Conservation (phyloP, 495 filamentous ascomycete species). For the Clavariopsis aquatica region DNA sequence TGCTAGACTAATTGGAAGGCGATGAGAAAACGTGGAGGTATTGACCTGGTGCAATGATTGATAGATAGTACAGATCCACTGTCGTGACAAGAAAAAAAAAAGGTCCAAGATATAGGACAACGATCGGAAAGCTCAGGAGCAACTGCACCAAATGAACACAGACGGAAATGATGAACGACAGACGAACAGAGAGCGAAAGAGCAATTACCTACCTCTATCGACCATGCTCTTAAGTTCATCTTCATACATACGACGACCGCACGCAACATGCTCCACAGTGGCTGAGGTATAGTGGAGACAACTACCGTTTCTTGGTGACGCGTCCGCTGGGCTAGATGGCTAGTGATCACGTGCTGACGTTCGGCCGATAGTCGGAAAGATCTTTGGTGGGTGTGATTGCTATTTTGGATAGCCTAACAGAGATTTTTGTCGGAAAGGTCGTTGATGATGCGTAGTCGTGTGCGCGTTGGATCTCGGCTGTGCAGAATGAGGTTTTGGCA, state of each 20-base stretch:
- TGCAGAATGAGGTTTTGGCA: background rate
- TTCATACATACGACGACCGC: background rate
- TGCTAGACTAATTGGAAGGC: background rate
- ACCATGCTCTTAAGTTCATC: background rate
- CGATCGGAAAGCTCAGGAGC: background rate
- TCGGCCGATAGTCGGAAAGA: background rate
- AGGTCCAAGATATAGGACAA: too few relatives aligned
- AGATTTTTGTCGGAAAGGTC: background rate
- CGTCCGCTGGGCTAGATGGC: background rate
- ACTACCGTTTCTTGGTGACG: conserved; percentile 7
- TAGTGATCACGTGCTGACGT: background rate
- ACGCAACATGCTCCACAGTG: conserved; percentile 1
- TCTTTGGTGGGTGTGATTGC: background rate
- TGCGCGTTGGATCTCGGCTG: background rate
- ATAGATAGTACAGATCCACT: too few relatives aligned
- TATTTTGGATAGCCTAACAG: background rate
- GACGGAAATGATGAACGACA: background rate
- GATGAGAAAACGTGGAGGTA: background rate
- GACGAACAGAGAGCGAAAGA: background rate
- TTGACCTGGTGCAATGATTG: too few relatives aligned
- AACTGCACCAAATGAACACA: too few relatives aligned
- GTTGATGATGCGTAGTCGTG: background rate
- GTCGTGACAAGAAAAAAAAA: too few relatives aligned
- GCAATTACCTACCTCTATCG: background rate
- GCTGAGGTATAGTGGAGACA: background rate